Conservation (phyloP, 352 stramenopile genomes). For the Pythium vanterpoolii region DNA sequence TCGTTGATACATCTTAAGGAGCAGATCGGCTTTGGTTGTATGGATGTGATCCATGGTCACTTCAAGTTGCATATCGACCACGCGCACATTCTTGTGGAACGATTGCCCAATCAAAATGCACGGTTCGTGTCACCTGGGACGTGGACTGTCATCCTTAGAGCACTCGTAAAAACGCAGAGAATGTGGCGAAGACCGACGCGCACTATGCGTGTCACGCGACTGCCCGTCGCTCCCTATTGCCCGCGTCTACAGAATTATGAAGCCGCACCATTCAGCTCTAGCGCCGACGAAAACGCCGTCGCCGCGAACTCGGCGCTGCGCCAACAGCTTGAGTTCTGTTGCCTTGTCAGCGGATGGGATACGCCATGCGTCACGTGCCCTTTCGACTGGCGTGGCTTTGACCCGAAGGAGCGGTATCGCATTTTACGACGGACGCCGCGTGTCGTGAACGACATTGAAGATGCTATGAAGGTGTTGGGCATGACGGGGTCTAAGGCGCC, state of each 20-base stretch:
- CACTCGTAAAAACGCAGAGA: not conserved
- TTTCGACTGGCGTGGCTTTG: slow-evolving; percentile 67
- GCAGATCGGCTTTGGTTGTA: not conserved
- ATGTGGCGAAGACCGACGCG: slow-evolving; percentile 17
- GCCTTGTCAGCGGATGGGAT: slow-evolving; percentile 62
- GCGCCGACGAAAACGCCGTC: slow-evolving; percentile 17
- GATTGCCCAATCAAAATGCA: slow-evolving; percentile 24
- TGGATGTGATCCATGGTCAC: not conserved
- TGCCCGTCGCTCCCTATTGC: not conserved
- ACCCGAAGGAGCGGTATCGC: slow-evolving; percentile 40
- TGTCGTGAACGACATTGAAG: not conserved
- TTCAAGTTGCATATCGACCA: not conserved
- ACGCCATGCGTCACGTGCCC: slow-evolving; percentile 55
- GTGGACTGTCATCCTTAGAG: not conserved
- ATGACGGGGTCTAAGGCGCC: not conserved
- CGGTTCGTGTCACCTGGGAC: not conserved
- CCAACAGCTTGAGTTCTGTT: slow-evolving; percentile 70
- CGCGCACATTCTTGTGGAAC: slow-evolving; percentile 11
- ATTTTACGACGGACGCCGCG: slow-evolving; percentile 6
- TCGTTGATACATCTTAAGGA: too few relatives aligned
- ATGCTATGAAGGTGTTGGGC: slow-evolving; percentile 13
- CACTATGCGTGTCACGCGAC: not conserved
- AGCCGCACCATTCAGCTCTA: slow-evolving; percentile 7
- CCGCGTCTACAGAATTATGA: too few relatives aligned
- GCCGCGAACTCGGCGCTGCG: slow-evolving; percentile 33